Evolutionary conservation across 306 rosid genomes (phyloP), one percentile per base, ranked within the genome.

Genomic region (Cucurbita moschata): DNA sequence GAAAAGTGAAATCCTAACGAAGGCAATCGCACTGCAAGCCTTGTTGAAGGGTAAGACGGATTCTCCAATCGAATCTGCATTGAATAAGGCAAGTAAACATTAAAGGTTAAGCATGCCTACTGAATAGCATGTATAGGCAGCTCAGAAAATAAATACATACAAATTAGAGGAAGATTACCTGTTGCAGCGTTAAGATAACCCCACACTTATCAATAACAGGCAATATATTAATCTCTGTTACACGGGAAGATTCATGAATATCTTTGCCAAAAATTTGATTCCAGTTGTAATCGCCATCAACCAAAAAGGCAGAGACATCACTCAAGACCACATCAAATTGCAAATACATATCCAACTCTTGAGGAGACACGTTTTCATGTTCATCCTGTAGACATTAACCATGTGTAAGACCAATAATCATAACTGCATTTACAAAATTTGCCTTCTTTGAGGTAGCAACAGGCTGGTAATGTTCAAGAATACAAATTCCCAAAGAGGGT

Each of bases 231-330:
- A 75, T 75, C n/a, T 71, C 63, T 50, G 73, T 59, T 56, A n/a
- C 74, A 47, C 65, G 53, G 43, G 86, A 51, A 71, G 87, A 78
- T 81, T 71, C 67, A 76, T 79, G 74, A 74, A 80, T 50, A 18
- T 50, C 82, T 55, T 83, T 84, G 68, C 56, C 59, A 73, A 83
- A 79, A 77, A 62, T 71, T 75, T 91, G 85, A 66, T 90, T 83
- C 99, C 99, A 91, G 46, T 79, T 81, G 77, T 85, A 88, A 77
- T 94, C 96, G 9, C 99, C 99, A 76, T 94, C 99, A 80, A 89
- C 90, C 82, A 94, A 79, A 89, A 94, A 94, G 44, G 97, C 99
- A 7, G 99, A 91, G 23, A 94, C 92, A 53, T 94, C 99, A 73
- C 96, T 91, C 77, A 94, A 77, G 73, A 90, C 86, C 79, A 91